Evolutionary conservation across 805 yeast species (phyloP).

Genomic region (Ogataea pilisensis): DNA sequence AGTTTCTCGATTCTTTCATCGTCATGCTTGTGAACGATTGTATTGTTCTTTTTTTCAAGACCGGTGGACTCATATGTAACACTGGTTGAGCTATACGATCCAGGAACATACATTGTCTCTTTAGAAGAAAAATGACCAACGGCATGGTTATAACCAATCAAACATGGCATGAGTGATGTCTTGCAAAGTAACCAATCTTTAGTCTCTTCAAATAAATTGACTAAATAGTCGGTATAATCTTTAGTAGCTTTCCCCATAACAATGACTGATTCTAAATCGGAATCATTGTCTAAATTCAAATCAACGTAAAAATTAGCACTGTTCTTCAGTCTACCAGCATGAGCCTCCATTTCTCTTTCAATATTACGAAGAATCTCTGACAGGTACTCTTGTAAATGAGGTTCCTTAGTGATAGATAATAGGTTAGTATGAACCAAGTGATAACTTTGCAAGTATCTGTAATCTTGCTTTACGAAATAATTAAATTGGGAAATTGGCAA

Average conservation of each 20-base stretch:
- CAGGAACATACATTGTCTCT: slow-evolving; percentile 11
- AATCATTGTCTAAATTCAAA: slow-evolving; percentile 4
- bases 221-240: slow-evolving; percentile 58
- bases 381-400: slow-evolving; percentile 43
- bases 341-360: slow-evolving; percentile 52
- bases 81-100: slow-evolving; percentile 1
- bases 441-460: slow-evolving; percentile 63
- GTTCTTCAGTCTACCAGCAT: slow-evolving; percentile 43
- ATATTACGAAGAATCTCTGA: slow-evolving; percentile 48
- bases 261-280: slow-evolving; percentile 39
- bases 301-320: slow-evolving; percentile 33
- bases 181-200: slow-evolving; percentile 63
- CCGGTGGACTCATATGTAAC: too few relatives aligned
- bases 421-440: slow-evolving; percentile 63
- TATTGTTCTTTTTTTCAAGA: not conserved
- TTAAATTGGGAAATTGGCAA: slow-evolving; percentile 48
- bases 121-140: slow-evolving; percentile 9
- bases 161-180: slow-evolving; percentile 70
- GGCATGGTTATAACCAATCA: slow-evolving; percentile 67
- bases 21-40: slow-evolving; percentile 6
- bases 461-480: slow-evolving; percentile 53
- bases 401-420: slow-evolving; percentile 53
- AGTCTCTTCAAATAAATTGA: slow-evolving; percentile 45
- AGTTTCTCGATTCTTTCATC: slow-evolving; percentile 28
- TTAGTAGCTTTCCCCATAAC: slow-evolving; percentile 53